Evolutionary conservation across 1,284 basidiomycete genomes (phyloP).

Genomic region (Prillingera fragicola): DNA sequence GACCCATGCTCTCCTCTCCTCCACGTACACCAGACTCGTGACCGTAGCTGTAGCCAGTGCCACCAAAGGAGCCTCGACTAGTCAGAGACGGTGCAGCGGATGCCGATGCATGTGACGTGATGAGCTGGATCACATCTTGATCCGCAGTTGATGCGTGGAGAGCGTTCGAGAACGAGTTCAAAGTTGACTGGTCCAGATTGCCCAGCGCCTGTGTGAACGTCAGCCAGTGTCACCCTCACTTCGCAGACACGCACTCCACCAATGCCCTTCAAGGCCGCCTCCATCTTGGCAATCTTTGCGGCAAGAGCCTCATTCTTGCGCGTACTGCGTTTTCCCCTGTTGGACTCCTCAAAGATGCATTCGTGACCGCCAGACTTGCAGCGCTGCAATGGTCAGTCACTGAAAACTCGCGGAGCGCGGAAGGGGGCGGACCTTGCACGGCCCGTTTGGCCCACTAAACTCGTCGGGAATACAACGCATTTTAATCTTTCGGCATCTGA

Average conservation of each 20-base stretch:
- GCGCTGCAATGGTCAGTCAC: conserved; percentile 25
- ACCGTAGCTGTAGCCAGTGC: no score
- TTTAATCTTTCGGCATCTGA: conserved; percentile 79
- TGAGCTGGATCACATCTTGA: conserved; percentile 69
- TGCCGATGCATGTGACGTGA: conserved; percentile 60
- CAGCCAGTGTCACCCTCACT: background rate
- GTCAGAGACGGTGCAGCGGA: conserved; percentile 32
- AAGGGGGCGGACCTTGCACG: conserved; percentile 60
- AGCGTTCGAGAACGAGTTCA: conserved; percentile 44
- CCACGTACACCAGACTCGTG: conserved; percentile 9
- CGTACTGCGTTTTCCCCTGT: conserved; percentile 83
- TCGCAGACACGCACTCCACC: conserved; percentile 27
- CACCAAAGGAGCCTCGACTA: conserved; percentile 19
- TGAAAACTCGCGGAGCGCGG: background rate
- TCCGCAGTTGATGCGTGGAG: conserved; percentile 33
- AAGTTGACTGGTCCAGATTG: conserved; percentile 63
- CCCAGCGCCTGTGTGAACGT: conserved; percentile 51
- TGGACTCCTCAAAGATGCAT: conserved; percentile 91
- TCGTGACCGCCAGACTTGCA: conserved; percentile 71
- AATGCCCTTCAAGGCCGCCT: conserved; percentile 69
- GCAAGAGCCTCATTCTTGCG: conserved; percentile 81
- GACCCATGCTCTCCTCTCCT: conserved; percentile 8
- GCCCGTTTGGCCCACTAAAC: conserved; percentile 61
- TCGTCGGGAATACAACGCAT: conserved; percentile 94
- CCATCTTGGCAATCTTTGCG: conserved; percentile 85